A percentile compares a stretch with the other conserved stretches of the same genome.
phyloP scores from a whole-genome alignment of 352 stramenopile genomes.

The Pilasporangium apinafurcum region DNA sequence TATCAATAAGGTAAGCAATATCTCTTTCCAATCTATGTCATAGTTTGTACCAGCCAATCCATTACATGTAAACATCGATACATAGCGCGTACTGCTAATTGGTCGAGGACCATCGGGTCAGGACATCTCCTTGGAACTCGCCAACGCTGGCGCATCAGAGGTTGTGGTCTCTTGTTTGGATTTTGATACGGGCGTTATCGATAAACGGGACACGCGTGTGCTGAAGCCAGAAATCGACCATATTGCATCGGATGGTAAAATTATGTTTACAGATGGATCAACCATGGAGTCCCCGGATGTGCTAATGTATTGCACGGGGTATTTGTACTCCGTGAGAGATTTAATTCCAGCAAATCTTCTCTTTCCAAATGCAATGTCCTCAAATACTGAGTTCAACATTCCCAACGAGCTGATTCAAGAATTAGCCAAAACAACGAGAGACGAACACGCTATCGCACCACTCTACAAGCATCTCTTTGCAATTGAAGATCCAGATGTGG shows the following conservation, averaged over 20 bases:
- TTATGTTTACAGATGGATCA: slow-evolving; percentile 60
- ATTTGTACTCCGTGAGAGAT: slow-evolving; percentile 55
- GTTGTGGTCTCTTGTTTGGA: slow-evolving; percentile 58
- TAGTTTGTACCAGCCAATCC: neutral
- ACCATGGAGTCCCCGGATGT: slow-evolving; percentile 42
- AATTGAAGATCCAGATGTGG: slow-evolving; percentile 66
- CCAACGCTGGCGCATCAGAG: slow-evolving; percentile 20
- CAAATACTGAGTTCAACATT: slow-evolving; percentile 11
- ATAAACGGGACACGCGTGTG: slow-evolving; percentile 22
- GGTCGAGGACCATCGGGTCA: slow-evolving; percentile 61
- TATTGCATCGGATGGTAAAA: slow-evolving; percentile 35
- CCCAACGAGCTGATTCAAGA: slow-evolving; percentile 13
- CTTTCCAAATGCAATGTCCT: slow-evolving; percentile 19
- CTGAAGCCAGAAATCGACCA: slow-evolving; percentile 53
- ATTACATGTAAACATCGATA: too few relatives aligned
- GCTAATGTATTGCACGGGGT: slow-evolving; percentile 78
- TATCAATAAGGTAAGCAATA: slow-evolving; percentile 23
- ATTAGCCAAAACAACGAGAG: slow-evolving; percentile 22
- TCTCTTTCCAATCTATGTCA: neutral
- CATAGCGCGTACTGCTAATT: slow-evolving; percentile 57
- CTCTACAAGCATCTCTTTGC: slow-evolving; percentile 77
- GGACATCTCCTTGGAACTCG: slow-evolving; percentile 77
- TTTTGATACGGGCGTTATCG: slow-evolving; percentile 17
- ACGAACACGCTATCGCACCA: slow-evolving; percentile 36
- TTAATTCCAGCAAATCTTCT: slow-evolving; percentile 40